These are phyloP conservation scores for Phtheirospermum japonicum DNA, from an alignment of 257 asterid species.

Conservation along the genomic window DNA sequence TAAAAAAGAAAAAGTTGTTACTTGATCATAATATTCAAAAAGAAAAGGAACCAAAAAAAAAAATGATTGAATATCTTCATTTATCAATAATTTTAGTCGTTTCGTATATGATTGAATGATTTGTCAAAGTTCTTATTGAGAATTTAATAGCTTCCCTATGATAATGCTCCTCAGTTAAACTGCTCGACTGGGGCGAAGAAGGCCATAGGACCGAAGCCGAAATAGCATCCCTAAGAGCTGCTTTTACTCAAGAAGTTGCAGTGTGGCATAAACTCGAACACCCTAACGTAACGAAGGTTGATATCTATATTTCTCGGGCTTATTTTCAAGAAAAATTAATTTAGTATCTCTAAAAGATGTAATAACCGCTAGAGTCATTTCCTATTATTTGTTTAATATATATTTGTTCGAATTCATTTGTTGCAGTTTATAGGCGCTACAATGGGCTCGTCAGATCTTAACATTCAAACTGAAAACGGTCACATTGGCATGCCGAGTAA, in stretches of 20 bases:
- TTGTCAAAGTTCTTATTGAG: too few relatives aligned
- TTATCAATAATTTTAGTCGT: too few relatives aligned
- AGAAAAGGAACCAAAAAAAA: too few relatives aligned
- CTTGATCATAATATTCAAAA: too few relatives aligned
- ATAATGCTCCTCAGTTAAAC: slow-evolving; percentile 72
- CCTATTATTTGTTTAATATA: too few relatives aligned
- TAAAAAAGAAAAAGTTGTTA: too few relatives aligned
- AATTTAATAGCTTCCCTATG: too few relatives aligned
- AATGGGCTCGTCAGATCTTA: slow-evolving; percentile 77
- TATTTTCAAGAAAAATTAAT: too few relatives aligned
- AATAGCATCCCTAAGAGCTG: slow-evolving; percentile 67
- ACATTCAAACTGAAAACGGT: slow-evolving; percentile 76
- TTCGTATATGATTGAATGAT: slow-evolving; percentile 9
- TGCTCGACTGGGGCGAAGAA: slow-evolving; percentile 93
- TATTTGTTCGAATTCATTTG: too few relatives aligned
- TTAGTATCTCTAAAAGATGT: too few relatives aligned
- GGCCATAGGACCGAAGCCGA: slow-evolving; percentile 83
- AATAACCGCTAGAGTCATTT: too few relatives aligned
- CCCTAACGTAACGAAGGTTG: slow-evolving; percentile 86
- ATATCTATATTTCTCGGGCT: not conserved
- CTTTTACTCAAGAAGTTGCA: slow-evolving; percentile 88
- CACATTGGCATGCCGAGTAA: slow-evolving; percentile 85
- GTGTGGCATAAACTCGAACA: slow-evolving; percentile 93
- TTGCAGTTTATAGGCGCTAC: slow-evolving; percentile 83
- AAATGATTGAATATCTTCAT: too few relatives aligned